Evolutionary conservation across 306 rosid species (phyloP).

Genomic region (Gleditsia sinensis): DNA sequence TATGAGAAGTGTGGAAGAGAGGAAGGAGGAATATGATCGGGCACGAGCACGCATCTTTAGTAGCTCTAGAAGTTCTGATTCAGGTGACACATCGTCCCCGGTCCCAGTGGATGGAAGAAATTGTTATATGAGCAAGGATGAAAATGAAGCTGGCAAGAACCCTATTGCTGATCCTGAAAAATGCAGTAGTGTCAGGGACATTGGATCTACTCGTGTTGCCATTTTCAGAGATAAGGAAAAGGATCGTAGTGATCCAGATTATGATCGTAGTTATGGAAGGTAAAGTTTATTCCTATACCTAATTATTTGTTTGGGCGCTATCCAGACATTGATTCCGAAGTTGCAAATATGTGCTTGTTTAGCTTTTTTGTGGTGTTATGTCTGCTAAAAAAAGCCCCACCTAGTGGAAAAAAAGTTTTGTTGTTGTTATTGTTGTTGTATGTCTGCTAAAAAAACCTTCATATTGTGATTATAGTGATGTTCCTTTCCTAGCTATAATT

Average conservation of each 20-base stretch:
- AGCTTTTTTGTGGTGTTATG: background rate
- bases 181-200: constrained; percentile 42
- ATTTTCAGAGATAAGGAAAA: constrained; percentile 87
- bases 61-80: constrained; percentile 50
- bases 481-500: background rate
- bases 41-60: constrained; percentile 91
- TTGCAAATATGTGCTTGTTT: constrained; percentile 10
- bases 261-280: constrained; percentile 86
- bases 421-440: too few relatives aligned
- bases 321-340: constrained; percentile 1
- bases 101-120: constrained; percentile 48
- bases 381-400: background rate
- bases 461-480: background rate
- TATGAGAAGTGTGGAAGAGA: constrained; percentile 84
- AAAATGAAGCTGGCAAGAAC: constrained; percentile 52
- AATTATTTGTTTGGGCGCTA: constrained; percentile 1
- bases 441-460: background rate
- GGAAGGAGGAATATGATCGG: constrained; percentile 87
- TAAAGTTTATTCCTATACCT: constrained; percentile 27
- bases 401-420: too few relatives aligned
- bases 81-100: constrained; percentile 44
- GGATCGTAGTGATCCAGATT: constrained; percentile 87
- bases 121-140: constrained; percentile 48
- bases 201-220: constrained; percentile 71
- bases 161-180: constrained; percentile 50